phyloP scores from a whole-genome alignment of 2,329 filamentous ascomycete species.

The Apiospora arundinis region DNA sequence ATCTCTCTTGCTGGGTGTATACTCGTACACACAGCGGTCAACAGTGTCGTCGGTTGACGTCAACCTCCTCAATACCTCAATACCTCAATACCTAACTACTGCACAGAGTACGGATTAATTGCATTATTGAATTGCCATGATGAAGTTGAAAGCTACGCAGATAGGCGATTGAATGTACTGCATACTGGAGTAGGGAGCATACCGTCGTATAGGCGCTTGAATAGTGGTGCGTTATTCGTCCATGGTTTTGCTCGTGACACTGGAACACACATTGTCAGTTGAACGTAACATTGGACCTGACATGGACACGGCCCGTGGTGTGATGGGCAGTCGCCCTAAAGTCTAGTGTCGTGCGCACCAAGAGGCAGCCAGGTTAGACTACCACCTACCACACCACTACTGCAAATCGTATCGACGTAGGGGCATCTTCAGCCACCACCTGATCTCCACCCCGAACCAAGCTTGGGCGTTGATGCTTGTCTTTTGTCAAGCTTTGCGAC shows the following conservation, averaged over 20 bases:
- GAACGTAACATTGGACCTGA: neutral
- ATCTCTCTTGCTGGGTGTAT: too few relatives aligned
- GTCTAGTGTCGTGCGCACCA: neutral
- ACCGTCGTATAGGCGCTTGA: neutral
- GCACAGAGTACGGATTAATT: neutral
- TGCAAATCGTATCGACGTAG: neutral
- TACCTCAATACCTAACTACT: too few relatives aligned
- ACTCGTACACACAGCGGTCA: neutral
- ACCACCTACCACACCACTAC: neutral
- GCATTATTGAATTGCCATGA: neutral
- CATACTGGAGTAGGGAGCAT: neutral
- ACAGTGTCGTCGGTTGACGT: neutral
- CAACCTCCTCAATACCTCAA: too few relatives aligned
- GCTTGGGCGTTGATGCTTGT: neutral
- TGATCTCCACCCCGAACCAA: neutral
- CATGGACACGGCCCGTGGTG: neutral
- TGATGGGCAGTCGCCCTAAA: neutral
- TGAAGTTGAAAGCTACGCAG: neutral
- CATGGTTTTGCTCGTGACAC: neutral
- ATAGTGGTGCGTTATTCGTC: too few relatives aligned
- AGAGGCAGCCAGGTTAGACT: slow-evolving; percentile 4
- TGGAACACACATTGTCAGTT: neutral
- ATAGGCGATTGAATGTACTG: neutral
- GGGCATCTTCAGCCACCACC: neutral
- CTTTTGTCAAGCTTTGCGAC: neutral